Evolutionary conservation across 495 filamentous ascomycete genomes (phyloP), one percentile per base, ranked within the genome.

Genomic region (Neurospora intermedia): DNA sequence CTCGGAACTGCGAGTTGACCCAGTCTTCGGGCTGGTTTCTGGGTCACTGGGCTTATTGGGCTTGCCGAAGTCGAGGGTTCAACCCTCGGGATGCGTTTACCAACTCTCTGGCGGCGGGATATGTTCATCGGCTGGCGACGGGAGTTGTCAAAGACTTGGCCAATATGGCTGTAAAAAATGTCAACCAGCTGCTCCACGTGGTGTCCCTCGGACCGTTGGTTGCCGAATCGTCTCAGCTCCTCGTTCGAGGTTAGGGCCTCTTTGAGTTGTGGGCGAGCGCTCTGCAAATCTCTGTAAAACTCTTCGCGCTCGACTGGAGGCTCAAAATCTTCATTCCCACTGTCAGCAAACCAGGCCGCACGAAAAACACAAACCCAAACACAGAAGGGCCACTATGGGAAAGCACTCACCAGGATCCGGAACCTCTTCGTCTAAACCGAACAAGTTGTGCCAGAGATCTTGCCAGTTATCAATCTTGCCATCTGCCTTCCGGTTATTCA

Each of bases 261-360:
- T 16, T 59, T n/a, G 6, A 66, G 16, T 23, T 13, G 13, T 18
- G 3, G 38, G 16, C 41, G 1, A 15, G 23, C 23, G 20, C 38
- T 45, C 13, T 74, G 73, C 43, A 81, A 74, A 23, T 79, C 72
- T 69, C 40, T 46, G 6, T 76, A 71, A 0, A 81, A 76, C 43
- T 81, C 79, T n/a, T 81, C 79, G 6, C 78, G 62, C 35, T 81
- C 79, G 6, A 76, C 76, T 18, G 79, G 78, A 9, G 78, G 77
- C 3, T 78, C 73, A n/a, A 80, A 81, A 7, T 76, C 78, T 79
- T 1, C 54, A 38, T 31, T 6, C 6, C 27, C 31, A 2, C 1
- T 0, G 27, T 66, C 54, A 66, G 54, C 13, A 5, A 66, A 31
- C 0, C 54, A 18, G 27, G 18, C 27, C 27, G 13, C 54, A 66